Conservation (phyloP, 2,329 filamentous ascomycete species). For the Amesomyces nigricolor region DNA sequence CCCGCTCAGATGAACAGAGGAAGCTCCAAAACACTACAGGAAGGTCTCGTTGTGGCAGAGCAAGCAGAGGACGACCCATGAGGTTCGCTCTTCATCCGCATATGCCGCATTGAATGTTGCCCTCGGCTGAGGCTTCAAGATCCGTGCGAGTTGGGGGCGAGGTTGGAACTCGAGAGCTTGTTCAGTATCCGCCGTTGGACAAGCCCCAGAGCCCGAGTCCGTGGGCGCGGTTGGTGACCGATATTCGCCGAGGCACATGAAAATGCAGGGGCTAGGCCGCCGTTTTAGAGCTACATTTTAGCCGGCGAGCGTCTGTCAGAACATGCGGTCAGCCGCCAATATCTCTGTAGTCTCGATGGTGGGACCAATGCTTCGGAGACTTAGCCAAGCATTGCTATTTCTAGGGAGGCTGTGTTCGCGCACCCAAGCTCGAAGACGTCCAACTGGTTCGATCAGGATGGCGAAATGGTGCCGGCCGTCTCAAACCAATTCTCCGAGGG, state of each 20-base stretch:
- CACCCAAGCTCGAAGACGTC: background rate
- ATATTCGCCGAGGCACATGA: background rate
- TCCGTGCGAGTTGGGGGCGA: constrained; percentile 9
- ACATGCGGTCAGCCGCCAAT: background rate
- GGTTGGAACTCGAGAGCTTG: background rate
- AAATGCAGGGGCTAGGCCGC: background rate
- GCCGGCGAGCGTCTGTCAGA: background rate
- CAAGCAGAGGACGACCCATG: too few relatives aligned
- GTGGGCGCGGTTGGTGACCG: background rate
- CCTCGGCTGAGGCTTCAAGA: too few relatives aligned
- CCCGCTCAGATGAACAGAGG: background rate
- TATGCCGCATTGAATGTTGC: too few relatives aligned
- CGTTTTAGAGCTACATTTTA: background rate
- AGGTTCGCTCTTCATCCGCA: too few relatives aligned
- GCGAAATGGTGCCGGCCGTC: constrained; percentile 2
- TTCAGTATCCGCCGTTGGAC: background rate
- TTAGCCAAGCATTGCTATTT: constrained; percentile 21
- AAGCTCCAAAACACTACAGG: background rate
- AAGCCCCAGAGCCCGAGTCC: background rate
- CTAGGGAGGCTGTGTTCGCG: constrained; percentile 23
- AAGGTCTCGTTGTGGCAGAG: background rate
- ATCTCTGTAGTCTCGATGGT: background rate
- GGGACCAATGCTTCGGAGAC: background rate
- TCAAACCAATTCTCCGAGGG: constrained; percentile 9
- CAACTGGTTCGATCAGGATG: background rate